Evolutionary conservation across 1,284 basidiomycete genomes (phyloP), one percentile per base, ranked within the genome.

Genomic region (Leccinum angustisporum): DNA sequence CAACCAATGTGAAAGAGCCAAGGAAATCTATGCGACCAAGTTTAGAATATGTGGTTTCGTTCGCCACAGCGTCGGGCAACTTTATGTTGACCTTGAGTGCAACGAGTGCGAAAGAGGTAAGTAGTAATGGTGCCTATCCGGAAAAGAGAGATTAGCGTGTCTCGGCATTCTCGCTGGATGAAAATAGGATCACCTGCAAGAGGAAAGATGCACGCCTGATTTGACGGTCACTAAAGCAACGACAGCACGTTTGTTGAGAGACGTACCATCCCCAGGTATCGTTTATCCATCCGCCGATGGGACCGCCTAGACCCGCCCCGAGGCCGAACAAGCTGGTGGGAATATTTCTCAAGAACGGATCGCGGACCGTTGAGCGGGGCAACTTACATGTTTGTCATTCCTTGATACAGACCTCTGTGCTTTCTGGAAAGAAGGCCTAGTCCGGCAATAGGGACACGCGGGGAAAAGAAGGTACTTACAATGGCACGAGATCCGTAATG

Each of bases 341-440:
- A 63, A 55, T 48, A 33, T 56, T 33, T 57, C 38, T 67, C 46
- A 64, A 65, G 59, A 59, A 52, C 56, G n/a, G 63, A 56, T 5
- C 14, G 10, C 40, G 48, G 63, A 58, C 48, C 27, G 55, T 16
- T 27, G 13, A 51, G 34, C 25, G 58, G 46, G 57, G 66, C 38
- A 68, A 76, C 81, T 72, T 79, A 88, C 91, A 95, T 87, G 72
- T 95, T 95, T 31, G 88, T 87, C 80, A 93, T 83, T 59, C 94
- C 94, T 77, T 96, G 94, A 73, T 94, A 95, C 40, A 96, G 77
- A 4, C 94, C 94, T 65, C 94, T 84, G 63, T 92, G 87, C 70
- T 91, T 90, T 68, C 93, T 94, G 62, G 40, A 58, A 14, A 54
- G 54, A 10, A 48, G 1, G 31, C 7, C 36, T 21, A 33, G 57